Evolutionary conservation across 2,329 filamentous ascomycete species (phyloP).

Genomic region (Aspergillus sp.): DNA sequence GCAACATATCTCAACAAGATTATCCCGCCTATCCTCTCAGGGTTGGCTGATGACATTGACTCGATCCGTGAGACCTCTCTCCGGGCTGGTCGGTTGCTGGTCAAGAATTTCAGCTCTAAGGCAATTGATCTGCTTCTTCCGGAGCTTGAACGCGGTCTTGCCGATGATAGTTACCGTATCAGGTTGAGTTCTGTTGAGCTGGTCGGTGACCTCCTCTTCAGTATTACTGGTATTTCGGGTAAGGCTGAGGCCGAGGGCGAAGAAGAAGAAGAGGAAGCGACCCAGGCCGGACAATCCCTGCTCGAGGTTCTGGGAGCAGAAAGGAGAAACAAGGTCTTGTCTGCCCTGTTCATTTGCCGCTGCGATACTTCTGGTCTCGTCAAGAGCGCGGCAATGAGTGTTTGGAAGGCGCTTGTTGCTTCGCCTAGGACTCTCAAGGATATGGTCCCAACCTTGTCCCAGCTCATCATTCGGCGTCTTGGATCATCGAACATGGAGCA

Average conservation of each 20-base stretch:
- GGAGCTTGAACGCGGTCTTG: conserved; percentile 88
- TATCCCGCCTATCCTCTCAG: conserved; percentile 88
- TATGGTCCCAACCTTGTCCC: conserved; percentile 85
- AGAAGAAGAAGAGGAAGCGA: conserved; percentile 62
- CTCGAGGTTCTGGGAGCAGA: conserved; percentile 91
- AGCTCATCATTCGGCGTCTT: conserved; percentile 86
- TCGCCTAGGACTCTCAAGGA: conserved; percentile 90
- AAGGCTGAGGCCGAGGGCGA: conserved; percentile 66
- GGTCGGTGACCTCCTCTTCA: conserved; percentile 93
- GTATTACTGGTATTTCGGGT: conserved; percentile 85
- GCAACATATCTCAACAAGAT: conserved; percentile 91
- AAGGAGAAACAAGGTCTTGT: conserved; percentile 92
- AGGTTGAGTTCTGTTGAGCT: conserved; percentile 96
- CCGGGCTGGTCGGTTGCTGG: conserved; percentile 81
- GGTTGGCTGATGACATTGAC: conserved; percentile 90
- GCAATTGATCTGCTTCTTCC: conserved; percentile 90
- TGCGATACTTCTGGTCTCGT: conserved; percentile 93
- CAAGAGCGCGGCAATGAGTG: conserved; percentile 76
- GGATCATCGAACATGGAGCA: conserved; percentile 97
- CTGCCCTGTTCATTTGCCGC: conserved; percentile 94
- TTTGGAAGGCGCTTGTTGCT: conserved; percentile 95
- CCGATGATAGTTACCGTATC: conserved; percentile 96
- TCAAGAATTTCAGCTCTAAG: conserved; percentile 96
- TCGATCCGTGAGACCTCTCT: conserved; percentile 95
- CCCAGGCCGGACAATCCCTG: conserved; percentile 85